Conservation (phyloP, 495 filamentous ascomycete genomes). For the Apiosordaria backusii region DNA sequence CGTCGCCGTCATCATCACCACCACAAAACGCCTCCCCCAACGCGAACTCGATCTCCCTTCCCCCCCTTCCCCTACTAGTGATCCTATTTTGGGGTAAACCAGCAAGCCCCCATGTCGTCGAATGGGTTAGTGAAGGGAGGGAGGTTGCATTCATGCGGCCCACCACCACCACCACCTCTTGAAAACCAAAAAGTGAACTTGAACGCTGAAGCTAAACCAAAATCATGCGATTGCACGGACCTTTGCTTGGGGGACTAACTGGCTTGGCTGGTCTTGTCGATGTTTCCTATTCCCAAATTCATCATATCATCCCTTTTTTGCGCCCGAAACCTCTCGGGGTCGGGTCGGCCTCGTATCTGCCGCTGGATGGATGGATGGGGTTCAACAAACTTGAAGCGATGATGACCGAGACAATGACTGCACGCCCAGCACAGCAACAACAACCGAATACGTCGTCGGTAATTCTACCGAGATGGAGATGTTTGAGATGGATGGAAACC, state of each 20-base stretch:
- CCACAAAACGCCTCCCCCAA: neutral
- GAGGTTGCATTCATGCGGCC: neutral
- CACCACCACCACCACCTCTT: neutral
- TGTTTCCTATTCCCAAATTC: neutral
- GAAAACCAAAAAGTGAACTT: neutral
- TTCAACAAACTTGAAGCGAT: too few relatives aligned
- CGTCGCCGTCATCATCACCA: neutral
- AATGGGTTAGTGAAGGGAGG: neutral
- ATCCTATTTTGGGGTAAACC: neutral
- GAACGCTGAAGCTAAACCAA: neutral
- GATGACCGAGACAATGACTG: neutral
- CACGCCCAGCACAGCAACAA: neutral
- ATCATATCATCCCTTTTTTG: neutral
- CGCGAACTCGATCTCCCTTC: neutral
- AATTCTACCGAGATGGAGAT: neutral
- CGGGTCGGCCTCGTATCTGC: neutral
- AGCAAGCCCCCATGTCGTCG: neutral
- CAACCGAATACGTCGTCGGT: neutral
- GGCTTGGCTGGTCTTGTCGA: neutral
- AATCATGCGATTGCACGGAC: neutral
- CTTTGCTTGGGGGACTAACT: too few relatives aligned
- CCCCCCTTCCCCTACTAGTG: neutral
- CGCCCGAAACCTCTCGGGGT: neutral
- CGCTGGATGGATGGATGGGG: too few relatives aligned
- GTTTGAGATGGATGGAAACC: neutral